phyloP scores from a whole-genome alignment of 371 early-diverging fungal species.

The Circinella minor region DNA sequence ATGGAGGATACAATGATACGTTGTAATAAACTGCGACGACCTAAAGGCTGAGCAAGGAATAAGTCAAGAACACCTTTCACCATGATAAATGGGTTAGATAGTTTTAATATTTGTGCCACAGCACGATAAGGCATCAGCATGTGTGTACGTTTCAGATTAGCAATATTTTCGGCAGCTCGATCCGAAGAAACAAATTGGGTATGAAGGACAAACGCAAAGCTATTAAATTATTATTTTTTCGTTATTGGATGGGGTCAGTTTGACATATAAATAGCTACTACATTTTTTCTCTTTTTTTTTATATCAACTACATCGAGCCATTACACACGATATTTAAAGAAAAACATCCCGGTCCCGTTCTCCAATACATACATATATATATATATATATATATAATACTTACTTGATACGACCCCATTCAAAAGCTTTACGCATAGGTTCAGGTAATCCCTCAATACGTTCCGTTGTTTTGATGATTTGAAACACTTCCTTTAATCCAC shows the following conservation, averaged over 20 bases:
- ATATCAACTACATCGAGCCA: too few species aligned
- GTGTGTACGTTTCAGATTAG: constrained; percentile 61
- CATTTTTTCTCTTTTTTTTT: too few species aligned
- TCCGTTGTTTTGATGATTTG: constrained; percentile 44
- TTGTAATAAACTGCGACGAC: constrained; percentile 59
- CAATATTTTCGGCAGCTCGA: constrained; percentile 51
- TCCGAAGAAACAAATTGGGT: constrained; percentile 61
- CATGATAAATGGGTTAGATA: constrained; percentile 64
- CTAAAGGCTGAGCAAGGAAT: constrained; percentile 65
- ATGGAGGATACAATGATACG: constrained; percentile 55
- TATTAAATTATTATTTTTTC: constrained; percentile 13
- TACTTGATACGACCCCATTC: constrained; percentile 65
- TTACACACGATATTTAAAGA: too few species aligned
- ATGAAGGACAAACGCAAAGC: constrained; percentile 64
- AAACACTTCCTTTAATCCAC: constrained; percentile 46
- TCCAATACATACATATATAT: background rate
- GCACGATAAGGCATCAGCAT: constrained; percentile 60
- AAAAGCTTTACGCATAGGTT: constrained; percentile 48
- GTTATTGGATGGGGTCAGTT: too few species aligned
- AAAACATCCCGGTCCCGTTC: too few species aligned
- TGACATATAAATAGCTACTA: too few species aligned
- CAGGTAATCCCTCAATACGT: constrained; percentile 51
- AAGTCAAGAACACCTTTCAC: constrained; percentile 63
- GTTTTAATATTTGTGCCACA: constrained; percentile 53
- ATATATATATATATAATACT: constrained; percentile 2